Evolutionary conservation across 2,329 filamentous ascomycete species (phyloP), one percentile per base, ranked within the genome.

Genomic region (Akanthomyces muscarius): DNA sequence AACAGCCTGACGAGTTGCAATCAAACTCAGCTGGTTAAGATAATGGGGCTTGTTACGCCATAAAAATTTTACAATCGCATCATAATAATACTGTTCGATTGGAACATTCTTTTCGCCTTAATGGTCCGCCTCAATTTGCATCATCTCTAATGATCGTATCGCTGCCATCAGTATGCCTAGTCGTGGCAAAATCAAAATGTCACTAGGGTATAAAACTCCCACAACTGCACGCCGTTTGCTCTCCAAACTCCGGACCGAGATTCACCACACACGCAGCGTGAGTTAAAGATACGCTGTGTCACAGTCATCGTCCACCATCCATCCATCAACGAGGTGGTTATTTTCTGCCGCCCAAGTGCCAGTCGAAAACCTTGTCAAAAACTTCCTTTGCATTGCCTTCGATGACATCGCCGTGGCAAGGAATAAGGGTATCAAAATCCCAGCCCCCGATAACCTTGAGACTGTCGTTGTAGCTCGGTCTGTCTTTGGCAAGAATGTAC

Each of bases 331-430:
- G 10, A 18, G 23, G 4, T 2, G 36, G 13, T 30, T 25, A 50
- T 55, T 72, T 70, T 63, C 70, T 68, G 1, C 69, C 73, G n/a
- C 71, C 78, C 71, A 96, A 73, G 78, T 96, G 90, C 92, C 93
- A 97, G 69, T 84, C 83, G 76, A 96, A 91, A 14, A 96, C 81
- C 74, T 90, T 91, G 70, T 83, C 79, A 68, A 94, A 96, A 18
- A 90, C 80, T 13, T 83, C 83, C 81, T 96, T 97, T 11, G 84
- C 92, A 66, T 80, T 75, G 2, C 78, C 80, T 74, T 95, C 89
- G 67, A 98, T 87, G 18, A 90, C 88, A 77, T 99, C 95, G 10
- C 95, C 95, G 76, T 99, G 95, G 74, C 94, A 98, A 0, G 94
- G 92, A 64, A 99, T 87, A 57, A 98, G 81, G 45, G 87, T 87